Conservation (phyloP, 495 filamentous ascomycete species). For the Penicillium goetzii region DNA sequence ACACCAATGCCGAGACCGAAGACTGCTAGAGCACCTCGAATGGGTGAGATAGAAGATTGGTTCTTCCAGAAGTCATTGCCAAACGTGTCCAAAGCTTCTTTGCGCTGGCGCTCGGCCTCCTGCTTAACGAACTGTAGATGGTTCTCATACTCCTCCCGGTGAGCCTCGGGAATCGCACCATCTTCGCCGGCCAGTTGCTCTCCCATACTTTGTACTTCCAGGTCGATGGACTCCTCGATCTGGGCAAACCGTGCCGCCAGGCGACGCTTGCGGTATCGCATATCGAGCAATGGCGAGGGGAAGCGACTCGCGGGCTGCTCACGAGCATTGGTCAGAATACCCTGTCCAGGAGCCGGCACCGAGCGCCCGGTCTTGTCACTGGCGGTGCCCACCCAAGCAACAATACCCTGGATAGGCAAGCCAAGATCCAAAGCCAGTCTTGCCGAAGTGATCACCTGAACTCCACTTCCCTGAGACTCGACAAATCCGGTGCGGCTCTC, state of each 20-base stretch:
- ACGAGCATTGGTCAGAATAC: constrained; percentile 92
- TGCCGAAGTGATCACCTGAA: constrained; percentile 97
- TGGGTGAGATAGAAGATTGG: constrained; percentile 87
- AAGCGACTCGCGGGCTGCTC: constrained; percentile 81
- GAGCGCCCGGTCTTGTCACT: constrained; percentile 99
- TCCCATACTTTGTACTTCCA: constrained; percentile 50
- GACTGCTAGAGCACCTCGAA: constrained; percentile 90
- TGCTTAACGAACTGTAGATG: constrained; percentile 82
- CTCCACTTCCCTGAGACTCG: constrained; percentile 98
- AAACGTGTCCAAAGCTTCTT: constrained; percentile 84
- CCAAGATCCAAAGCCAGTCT: constrained; percentile 97
- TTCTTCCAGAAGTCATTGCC: constrained; percentile 99
- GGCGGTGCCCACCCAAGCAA: constrained; percentile 90
- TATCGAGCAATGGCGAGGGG: constrained; percentile 90
- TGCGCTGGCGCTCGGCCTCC: constrained; percentile 86
- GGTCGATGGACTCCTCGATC: constrained; percentile 68
- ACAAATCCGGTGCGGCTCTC: constrained; percentile 97
- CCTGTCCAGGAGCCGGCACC: constrained; percentile 92
- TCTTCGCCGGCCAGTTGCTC: constrained; percentile 89
- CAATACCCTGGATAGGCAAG: constrained; percentile 92
- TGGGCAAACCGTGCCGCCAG: constrained; percentile 87
- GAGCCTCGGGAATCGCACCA: constrained; percentile 78
- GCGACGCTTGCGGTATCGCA: constrained; percentile 93
- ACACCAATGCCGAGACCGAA: constrained; percentile 94
- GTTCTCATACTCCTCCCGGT: constrained; percentile 52